Conservation (phyloP, 2,329 filamentous ascomycete genomes). For the Aphanocladium album region DNA sequence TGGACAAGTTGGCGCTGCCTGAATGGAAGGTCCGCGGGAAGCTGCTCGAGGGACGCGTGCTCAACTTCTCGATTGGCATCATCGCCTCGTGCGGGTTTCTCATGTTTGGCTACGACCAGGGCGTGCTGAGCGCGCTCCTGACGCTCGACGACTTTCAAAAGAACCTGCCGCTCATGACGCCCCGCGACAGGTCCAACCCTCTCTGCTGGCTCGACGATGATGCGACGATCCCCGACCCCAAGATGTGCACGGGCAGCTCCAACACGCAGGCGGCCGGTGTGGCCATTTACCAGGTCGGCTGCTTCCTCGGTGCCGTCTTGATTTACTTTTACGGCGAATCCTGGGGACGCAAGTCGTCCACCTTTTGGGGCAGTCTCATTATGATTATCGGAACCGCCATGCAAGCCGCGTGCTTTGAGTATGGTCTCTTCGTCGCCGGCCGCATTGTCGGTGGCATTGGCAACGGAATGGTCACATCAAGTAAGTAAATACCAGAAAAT, state of each 20-base stretch:
- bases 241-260: constrained; percentile 21
- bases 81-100: constrained; percentile 9
- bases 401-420: constrained; percentile 21
- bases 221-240: constrained; percentile 15
- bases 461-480: constrained; percentile 25
- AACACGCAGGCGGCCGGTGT: constrained; percentile 26
- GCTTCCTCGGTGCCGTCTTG: constrained; percentile 25
- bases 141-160: constrained; percentile 25
- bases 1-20: constrained; percentile 20
- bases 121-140: constrained; percentile 24
- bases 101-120: constrained; percentile 24
- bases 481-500: not conserved
- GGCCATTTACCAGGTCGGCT: constrained; percentile 25
- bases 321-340: constrained; percentile 26
- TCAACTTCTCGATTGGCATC: constrained; percentile 9
- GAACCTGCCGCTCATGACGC: constrained; percentile 23
- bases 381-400: constrained; percentile 27
- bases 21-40: constrained; percentile 15
- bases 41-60: not conserved
- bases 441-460: constrained; percentile 24
- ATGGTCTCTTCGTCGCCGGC: constrained; percentile 22
- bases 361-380: constrained; percentile 27
- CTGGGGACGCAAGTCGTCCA: constrained; percentile 27
- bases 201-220: constrained; percentile 23
- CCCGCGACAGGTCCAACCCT: constrained; percentile 20